These are phyloP conservation scores for Aspergillus sclerotiicarbonarius DNA, from an alignment of 495 filamentous ascomycete species.

Conservation along the genomic window DNA sequence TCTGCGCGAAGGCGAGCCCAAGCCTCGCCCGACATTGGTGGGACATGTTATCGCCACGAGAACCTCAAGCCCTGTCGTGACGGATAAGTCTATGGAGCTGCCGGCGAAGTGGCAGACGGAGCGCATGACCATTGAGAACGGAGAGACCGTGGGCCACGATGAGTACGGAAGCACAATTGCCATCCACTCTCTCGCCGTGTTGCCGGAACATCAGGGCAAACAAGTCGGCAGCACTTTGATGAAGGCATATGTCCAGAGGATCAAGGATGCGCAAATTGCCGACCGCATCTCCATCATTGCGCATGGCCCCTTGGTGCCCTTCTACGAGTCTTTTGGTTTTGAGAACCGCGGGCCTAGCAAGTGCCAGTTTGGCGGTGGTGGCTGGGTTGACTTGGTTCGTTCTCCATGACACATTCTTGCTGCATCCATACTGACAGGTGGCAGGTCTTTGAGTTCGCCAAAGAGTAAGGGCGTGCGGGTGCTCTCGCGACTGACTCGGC, in stretches of 20 bases:
- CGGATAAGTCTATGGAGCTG: conserved; percentile 73
- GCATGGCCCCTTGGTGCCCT: conserved; percentile 67
- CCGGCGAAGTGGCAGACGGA: conserved; percentile 61
- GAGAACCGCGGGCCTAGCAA: conserved; percentile 62
- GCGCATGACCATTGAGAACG: conserved; percentile 35
- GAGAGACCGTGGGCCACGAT: conserved; percentile 57
- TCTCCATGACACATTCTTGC: background rate
- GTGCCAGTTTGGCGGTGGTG: conserved; percentile 70
- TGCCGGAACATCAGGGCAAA: conserved; percentile 69
- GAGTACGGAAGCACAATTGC: conserved; percentile 72
- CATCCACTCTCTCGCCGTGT: conserved; percentile 78
- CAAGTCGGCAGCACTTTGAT: conserved; percentile 75
- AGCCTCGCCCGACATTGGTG: conserved; percentile 57
- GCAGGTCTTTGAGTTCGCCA: conserved; percentile 34
- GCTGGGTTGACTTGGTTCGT: conserved; percentile 66
- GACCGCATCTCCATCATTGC: conserved; percentile 75
- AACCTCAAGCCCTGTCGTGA: conserved; percentile 57
- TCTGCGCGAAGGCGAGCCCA: conserved; percentile 43
- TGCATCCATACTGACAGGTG: conserved; percentile 7
- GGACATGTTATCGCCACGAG: conserved; percentile 80
- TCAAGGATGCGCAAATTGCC: conserved; percentile 61
- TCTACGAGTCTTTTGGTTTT: conserved; percentile 79
- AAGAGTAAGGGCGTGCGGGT: conserved; percentile 15
- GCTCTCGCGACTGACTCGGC: conserved; percentile 13
- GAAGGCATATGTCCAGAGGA: conserved; percentile 71